Evolutionary conservation across 192 early-diverging fungal genomes (phyloP).

Genomic region (Linnemannia zychae): DNA sequence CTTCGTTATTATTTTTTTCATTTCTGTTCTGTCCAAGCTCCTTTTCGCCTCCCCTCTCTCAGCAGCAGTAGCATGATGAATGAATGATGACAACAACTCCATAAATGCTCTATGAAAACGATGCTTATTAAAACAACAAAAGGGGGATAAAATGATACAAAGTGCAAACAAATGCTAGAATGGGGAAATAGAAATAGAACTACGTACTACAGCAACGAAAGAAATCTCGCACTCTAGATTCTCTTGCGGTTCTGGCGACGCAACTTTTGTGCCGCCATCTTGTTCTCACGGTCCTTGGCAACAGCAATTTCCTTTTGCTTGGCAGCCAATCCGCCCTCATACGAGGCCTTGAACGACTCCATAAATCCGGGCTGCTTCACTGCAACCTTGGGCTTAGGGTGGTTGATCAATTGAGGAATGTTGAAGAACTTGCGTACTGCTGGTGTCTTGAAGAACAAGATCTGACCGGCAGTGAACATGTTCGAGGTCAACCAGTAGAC

Average conservation of each 20-base stretch:
- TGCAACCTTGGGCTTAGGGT: conserved; percentile 57
- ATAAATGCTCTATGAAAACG: not conserved
- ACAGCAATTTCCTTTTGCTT: conserved; percentile 40
- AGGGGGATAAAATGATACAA: conserved; percentile 1
- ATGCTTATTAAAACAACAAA: conserved; percentile 4
- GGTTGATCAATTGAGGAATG: conserved; percentile 67
- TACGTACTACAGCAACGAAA: not conserved
- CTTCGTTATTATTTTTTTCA: too few relatives aligned
- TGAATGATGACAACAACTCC: not conserved
- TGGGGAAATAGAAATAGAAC: not conserved
- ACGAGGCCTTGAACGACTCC: conserved; percentile 63
- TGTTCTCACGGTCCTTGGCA: conserved; percentile 47
- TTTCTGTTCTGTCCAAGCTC: too few relatives aligned
- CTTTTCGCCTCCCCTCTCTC: not conserved
- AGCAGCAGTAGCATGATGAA: not conserved
- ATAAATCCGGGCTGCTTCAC: conserved; percentile 59
- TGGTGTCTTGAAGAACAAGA: conserved; percentile 71
- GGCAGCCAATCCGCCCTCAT: conserved; percentile 48
- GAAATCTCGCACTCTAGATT: conserved; percentile 23
- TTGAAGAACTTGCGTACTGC: conserved; percentile 67
- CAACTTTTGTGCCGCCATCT: conserved; percentile 45
- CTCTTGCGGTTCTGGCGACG: conserved; percentile 56
- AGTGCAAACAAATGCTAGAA: not conserved
- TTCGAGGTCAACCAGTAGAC: conserved; percentile 90
- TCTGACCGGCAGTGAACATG: conserved; percentile 78